Conservation (phyloP, 148 eudicot species). For the Diospyros kaki region DNA sequence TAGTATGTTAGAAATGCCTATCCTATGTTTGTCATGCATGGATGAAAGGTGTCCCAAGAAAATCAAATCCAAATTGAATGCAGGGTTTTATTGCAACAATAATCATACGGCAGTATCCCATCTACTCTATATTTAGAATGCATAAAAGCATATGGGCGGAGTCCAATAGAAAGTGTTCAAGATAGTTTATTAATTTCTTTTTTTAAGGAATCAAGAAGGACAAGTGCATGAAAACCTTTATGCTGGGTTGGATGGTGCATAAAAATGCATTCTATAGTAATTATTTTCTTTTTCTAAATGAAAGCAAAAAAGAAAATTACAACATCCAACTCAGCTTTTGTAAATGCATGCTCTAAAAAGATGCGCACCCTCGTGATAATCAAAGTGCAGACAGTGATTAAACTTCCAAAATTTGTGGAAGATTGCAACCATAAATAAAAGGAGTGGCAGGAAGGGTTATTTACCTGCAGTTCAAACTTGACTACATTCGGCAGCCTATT, state of each 20-base stretch:
- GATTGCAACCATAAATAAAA: conserved; percentile 3
- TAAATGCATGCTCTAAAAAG: not conserved
- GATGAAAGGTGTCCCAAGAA: not conserved
- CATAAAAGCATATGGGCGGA: not conserved
- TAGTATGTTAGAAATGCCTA: not conserved
- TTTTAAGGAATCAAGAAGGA: not conserved
- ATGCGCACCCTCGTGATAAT: not conserved
- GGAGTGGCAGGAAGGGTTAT: not conserved
- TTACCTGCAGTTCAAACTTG: conserved; percentile 97
- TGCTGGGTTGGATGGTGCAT: not conserved
- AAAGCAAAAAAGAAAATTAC: not conserved
- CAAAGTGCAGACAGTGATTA: not conserved
- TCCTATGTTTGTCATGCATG: not conserved
- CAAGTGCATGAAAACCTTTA: not conserved
- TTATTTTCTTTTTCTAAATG: not conserved
- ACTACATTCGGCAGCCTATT: conserved; percentile 54
- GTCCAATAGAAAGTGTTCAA: not conserved
- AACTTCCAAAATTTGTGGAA: not conserved
- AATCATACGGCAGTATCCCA: not conserved
- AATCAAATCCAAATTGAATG: no score
- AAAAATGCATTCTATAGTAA: not conserved
- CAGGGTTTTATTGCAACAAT: no score
- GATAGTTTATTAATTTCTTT: not conserved
- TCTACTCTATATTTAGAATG: not conserved
- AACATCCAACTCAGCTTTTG: not conserved